Evolutionary conservation across 305 asterid species (phyloP).

Genomic region (Fraxinus paxiana): DNA sequence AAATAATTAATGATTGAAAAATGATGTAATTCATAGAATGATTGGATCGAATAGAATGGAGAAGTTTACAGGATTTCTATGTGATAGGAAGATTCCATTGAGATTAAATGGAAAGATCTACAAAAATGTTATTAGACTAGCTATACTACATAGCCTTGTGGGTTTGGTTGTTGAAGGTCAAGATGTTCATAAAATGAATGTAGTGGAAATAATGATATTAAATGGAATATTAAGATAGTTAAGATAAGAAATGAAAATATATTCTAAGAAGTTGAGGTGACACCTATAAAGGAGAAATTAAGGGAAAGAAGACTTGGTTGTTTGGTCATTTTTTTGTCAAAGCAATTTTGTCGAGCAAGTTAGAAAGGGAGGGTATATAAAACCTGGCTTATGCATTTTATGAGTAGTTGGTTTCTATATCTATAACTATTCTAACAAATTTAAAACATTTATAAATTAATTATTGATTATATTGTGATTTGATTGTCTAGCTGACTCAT

Average conservation of each 20-base stretch:
- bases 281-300: neutral
- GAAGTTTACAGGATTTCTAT: neutral
- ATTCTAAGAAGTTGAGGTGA: neutral
- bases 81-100: neutral
- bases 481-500: neutral
- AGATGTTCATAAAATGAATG: neutral
- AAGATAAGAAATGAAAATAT: neutral
- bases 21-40: neutral
- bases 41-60: neutral
- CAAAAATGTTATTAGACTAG: neutral
- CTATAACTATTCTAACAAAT: neutral
- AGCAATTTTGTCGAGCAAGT: neutral
- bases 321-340: neutral
- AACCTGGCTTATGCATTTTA: neutral
- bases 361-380: neutral
- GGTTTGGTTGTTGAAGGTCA: neutral
- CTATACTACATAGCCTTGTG: neutral
- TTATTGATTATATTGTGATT: neutral
- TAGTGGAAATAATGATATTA: neutral
- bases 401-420: neutral
- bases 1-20: neutral
- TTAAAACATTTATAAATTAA: neutral
- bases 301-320: neutral
- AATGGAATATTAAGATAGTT: neutral
- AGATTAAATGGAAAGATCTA: neutral